Evolutionary conservation across 352 stramenopile genomes (phyloP).

Genomic region (Albugo candida): DNA sequence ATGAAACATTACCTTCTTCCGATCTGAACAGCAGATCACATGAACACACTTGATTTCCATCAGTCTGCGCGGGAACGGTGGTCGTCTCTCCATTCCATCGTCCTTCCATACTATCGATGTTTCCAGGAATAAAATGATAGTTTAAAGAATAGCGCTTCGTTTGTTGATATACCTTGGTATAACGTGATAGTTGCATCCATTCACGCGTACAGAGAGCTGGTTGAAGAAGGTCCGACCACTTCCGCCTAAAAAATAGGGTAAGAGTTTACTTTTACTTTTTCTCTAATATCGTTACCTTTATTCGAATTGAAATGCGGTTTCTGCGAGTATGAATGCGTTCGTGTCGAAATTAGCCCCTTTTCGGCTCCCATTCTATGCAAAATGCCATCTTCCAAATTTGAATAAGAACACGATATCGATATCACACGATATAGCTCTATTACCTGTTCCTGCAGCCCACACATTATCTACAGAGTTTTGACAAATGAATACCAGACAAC

Average conservation of each 20-base stretch:
- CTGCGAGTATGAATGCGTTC: slow-evolving; percentile 7
- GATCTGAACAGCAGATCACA: slow-evolving; percentile 66
- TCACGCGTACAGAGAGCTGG: slow-evolving; percentile 70
- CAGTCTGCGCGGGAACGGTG: slow-evolving; percentile 45
- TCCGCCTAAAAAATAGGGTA: too few relatives aligned
- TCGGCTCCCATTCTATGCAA: slow-evolving; percentile 65
- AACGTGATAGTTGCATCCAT: slow-evolving; percentile 70
- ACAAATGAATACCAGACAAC: background rate
- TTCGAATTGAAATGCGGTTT: slow-evolving; percentile 35
- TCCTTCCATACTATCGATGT: slow-evolving; percentile 38
- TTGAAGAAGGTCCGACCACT: slow-evolving; percentile 60
- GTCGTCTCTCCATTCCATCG: slow-evolving; percentile 72
- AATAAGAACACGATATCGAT: background rate
- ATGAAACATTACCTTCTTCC: slow-evolving; percentile 27
- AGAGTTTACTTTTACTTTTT: too few relatives aligned
- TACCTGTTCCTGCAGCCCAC: slow-evolving; percentile 44
- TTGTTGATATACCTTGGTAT: slow-evolving; percentile 20
- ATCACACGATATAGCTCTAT: background rate
- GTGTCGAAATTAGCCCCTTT: slow-evolving; percentile 53
- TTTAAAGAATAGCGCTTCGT: background rate
- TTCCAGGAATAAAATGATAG: background rate
- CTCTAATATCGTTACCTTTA: slow-evolving; percentile 12
- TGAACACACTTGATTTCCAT: slow-evolving; percentile 75
- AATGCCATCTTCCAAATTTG: slow-evolving; percentile 26
- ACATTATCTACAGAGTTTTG: slow-evolving; percentile 38